Percentiles rank a stretch among this genome's conserved stretches.
Evolutionary conservation across 108 stramenopile species (phyloP).

Genomic region (Cylindrotheca fusiformis): DNA sequence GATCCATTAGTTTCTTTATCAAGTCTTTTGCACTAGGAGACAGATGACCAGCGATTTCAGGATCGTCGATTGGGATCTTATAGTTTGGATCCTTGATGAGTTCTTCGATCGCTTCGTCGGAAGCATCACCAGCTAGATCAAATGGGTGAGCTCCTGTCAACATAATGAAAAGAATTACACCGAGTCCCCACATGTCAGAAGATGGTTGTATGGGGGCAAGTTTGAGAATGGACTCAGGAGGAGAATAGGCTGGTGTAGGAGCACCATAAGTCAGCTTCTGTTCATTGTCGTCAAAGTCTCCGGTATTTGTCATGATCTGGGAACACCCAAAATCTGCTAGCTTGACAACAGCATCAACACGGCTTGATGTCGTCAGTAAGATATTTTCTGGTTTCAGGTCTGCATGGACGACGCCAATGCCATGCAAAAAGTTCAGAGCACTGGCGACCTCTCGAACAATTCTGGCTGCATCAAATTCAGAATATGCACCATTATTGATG

Average conservation of each 20-base stretch:
- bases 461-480: constrained; percentile 75
- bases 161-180: constrained; percentile 91
- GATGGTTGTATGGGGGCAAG: constrained; percentile 26
- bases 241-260: constrained; percentile 76
- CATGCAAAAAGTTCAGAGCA: constrained; percentile 75
- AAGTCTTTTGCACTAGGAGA: constrained; percentile 66
- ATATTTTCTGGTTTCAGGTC: constrained; percentile 89
- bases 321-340: constrained; percentile 88
- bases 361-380: constrained; percentile 59
- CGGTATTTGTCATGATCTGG: constrained; percentile 13
- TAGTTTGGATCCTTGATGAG: constrained; percentile 38
- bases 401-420: constrained; percentile 76
- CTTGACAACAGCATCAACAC: constrained; percentile 60
- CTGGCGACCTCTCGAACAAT: constrained; percentile 68
- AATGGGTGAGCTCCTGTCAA: constrained; percentile 89
- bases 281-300: background rate
- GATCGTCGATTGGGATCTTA: constrained; percentile 33
- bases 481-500: constrained; percentile 78
- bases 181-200: constrained; percentile 82
- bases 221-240: constrained; percentile 54
- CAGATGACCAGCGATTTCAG: constrained; percentile 50
- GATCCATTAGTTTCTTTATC: constrained; percentile 66
- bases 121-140: constrained; percentile 71
- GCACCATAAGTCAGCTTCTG: constrained; percentile 15
- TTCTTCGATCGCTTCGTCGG: constrained; percentile 71